These are phyloP conservation scores for Mycena kentingensis DNA, from an alignment of 768 basidiomycete genomes.

Conservation along the genomic window DNA sequence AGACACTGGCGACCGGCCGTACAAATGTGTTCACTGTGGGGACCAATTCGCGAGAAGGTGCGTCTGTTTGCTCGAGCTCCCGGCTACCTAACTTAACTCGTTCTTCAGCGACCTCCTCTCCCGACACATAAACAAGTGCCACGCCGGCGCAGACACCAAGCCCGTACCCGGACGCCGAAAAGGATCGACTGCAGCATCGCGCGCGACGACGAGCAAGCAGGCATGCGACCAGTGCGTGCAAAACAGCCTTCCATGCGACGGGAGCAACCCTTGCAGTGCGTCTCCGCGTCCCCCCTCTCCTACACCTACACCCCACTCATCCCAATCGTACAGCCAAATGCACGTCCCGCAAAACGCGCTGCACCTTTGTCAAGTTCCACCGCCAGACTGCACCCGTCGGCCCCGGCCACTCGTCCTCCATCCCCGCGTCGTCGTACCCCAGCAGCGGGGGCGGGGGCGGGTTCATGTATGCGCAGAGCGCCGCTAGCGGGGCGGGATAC, in stretches of 20 bases:
- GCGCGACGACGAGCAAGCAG: constrained; percentile 79
- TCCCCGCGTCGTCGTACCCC: constrained; percentile 17
- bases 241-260: constrained; percentile 74
- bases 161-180: constrained; percentile 63
- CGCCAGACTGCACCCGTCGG: constrained; percentile 79
- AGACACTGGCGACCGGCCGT: constrained; percentile 90
- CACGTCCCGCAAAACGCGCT: constrained; percentile 65
- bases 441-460: not conserved
- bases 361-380: constrained; percentile 83
- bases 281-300: constrained; percentile 21
- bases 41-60: constrained; percentile 89
- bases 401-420: constrained; percentile 60
- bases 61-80: constrained; percentile 17
- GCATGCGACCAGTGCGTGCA: constrained; percentile 86
- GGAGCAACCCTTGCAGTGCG: constrained; percentile 76
- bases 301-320: constrained; percentile 11
- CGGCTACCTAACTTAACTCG: constrained; percentile 8
- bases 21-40: constrained; percentile 85
- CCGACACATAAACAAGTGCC: constrained; percentile 86
- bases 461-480: constrained; percentile 19
- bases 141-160: constrained; percentile 68
- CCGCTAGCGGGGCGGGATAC: not conserved
- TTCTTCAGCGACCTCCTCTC: constrained; percentile 74
- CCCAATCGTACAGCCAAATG: constrained; percentile 63
- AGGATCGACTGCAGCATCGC: constrained; percentile 63